Evolutionary conservation across 2,329 filamentous ascomycete genomes (phyloP).

Genomic region (Magnaporthiopsis rhizophila): DNA sequence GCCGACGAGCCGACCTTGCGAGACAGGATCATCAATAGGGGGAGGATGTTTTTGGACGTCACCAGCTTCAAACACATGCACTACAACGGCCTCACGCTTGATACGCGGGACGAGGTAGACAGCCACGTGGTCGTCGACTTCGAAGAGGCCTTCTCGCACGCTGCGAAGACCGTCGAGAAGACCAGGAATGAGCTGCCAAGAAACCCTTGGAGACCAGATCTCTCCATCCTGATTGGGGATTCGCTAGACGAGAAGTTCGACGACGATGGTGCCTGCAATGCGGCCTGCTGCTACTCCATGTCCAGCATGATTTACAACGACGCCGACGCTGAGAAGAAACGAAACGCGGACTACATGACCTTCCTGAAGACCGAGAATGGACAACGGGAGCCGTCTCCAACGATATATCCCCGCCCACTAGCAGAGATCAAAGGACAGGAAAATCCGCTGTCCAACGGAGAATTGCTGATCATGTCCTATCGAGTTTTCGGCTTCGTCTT

Average conservation of each 20-base stretch:
- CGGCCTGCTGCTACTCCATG: slow-evolving; percentile 9
- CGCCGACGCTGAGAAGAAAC: slow-evolving; percentile 8
- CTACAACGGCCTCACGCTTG: slow-evolving; percentile 19
- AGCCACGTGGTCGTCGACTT: slow-evolving; percentile 25
- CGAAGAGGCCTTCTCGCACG: slow-evolving; percentile 15
- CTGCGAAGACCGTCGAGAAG: neutral
- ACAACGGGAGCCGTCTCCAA: slow-evolving; percentile 8
- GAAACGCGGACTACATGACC: slow-evolving; percentile 10
- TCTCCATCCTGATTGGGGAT: neutral
- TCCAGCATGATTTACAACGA: slow-evolving; percentile 7
- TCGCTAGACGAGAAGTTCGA: neutral
- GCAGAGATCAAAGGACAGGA: slow-evolving; percentile 7
- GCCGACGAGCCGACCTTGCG: slow-evolving; percentile 3
- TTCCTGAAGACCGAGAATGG: slow-evolving; percentile 10
- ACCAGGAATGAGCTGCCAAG: too few relatives aligned
- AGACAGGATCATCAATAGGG: slow-evolving; percentile 15
- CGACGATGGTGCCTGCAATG: slow-evolving; percentile 5
- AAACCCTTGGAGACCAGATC: neutral
- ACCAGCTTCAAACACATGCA: slow-evolving; percentile 18
- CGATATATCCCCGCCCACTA: slow-evolving; percentile 9
- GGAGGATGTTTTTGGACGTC: slow-evolving; percentile 15
- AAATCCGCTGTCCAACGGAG: slow-evolving; percentile 14
- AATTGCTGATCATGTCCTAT: slow-evolving; percentile 23
- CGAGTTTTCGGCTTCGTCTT: slow-evolving; percentile 26
- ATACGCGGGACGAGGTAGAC: slow-evolving; percentile 20